Evolutionary conservation across 768 basidiomycete species (phyloP), one percentile per base, ranked within the genome.

Genomic region (Leucosporidium creatinivorum): DNA sequence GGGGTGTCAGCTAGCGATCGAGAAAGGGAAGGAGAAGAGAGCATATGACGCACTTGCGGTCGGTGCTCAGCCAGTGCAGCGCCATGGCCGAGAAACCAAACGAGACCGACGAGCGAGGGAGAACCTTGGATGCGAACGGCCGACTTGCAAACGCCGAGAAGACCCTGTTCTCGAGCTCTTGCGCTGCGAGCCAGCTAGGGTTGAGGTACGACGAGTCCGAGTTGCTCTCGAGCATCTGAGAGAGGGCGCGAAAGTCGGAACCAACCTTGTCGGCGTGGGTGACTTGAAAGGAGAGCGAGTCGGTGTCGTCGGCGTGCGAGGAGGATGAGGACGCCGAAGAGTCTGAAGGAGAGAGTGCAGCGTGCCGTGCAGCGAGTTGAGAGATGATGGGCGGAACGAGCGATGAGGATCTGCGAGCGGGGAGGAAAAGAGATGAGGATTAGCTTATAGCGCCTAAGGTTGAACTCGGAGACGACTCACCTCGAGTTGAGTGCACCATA

Each of bases 41-140:
- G 21, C 23, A 5, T 30, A 50, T 13, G 13, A 62, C 70, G 49
- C 64, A 71, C 70, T 68, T 66, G 33, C 67, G 61, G 21, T 65
- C 64, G 23, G 63, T 73, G 25, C 52, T 65, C 4, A 69, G 67
- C 73, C 73, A 74, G 47, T 75, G 74, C 36, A 76, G 64, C 51
- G 69, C 64, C 72, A 75, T 70, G 12, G 74, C 70, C 12, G 67
- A 66, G 61, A 72, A 72, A 6, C 76, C 76, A 49, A 74, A 67
- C 55, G 58, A 62, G n/a, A 75, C 69, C 7, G 65, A 70, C 23
- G 58, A 52, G 51, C 64, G 65, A 15, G 76, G 73, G 13, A 69
- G 58, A 18, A 74, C 69, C 60, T 68, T 69, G 25, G 65, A 58
- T 21, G 66, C 70, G 44, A 73, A 73, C 23, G 70, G 65, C 23